These are phyloP conservation scores for Synchytrium microbalum DNA, from an alignment of 371 early-diverging fungal species.

Conservation along the genomic window DNA sequence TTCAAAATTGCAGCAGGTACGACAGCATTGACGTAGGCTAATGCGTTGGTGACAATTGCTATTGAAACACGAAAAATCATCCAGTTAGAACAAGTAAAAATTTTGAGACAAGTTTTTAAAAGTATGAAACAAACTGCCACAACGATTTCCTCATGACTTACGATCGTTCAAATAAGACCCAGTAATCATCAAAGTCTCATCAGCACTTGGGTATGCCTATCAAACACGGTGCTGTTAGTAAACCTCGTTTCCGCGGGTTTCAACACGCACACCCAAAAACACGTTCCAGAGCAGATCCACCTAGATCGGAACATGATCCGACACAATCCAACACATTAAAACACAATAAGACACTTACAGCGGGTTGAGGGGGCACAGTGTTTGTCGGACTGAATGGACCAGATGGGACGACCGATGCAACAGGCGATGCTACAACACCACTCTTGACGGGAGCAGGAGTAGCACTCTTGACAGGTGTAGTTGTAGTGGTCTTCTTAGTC, in stretches of 20 bases:
- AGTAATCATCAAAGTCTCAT: neutral
- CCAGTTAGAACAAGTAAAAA: too few relatives aligned
- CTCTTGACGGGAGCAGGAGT: neutral
- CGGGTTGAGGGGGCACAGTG: neutral
- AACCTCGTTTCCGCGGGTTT: too few relatives aligned
- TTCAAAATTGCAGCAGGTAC: constrained; percentile 15
- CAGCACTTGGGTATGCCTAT: neutral
- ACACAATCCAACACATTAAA: neutral
- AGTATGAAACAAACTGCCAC: too few relatives aligned
- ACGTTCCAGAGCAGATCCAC: neutral
- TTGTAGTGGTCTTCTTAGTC: neutral
- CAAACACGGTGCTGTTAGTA: too few relatives aligned
- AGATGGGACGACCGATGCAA: neutral
- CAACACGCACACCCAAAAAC: neutral
- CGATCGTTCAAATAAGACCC: neutral
- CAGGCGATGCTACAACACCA: neutral
- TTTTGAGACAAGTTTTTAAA: too few relatives aligned
- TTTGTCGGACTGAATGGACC: neutral
- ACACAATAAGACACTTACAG: neutral
- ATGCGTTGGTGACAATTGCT: constrained; percentile 7
- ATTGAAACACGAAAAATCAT: too few relatives aligned
- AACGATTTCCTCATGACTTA: too few relatives aligned
- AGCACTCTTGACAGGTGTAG: neutral
- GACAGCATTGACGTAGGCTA: constrained; percentile 11
- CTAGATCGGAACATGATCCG: neutral